phyloP scores from a whole-genome alignment of 1,284 basidiomycete genomes.

The Amylostereum areolatum region DNA sequence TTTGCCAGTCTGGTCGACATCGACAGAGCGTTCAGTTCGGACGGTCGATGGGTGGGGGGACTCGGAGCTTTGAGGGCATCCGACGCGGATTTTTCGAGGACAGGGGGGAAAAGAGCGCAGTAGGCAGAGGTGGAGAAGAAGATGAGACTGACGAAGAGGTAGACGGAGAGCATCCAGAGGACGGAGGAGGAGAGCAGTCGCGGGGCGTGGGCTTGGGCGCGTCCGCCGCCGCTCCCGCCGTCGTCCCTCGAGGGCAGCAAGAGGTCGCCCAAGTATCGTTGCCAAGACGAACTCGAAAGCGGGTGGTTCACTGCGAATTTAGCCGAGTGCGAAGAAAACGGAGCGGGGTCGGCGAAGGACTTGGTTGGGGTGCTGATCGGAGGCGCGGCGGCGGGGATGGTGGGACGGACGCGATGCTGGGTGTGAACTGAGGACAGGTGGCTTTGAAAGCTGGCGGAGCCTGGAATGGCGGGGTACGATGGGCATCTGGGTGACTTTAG shows the following conservation, averaged over 20 bases:
- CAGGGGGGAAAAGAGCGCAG: background rate
- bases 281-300: conserved; percentile 1
- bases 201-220: conserved; percentile 16
- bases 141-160: conserved; percentile 34
- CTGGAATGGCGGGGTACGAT: conserved; percentile 11
- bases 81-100: conserved; percentile 10
- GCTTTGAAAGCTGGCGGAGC: conserved; percentile 38
- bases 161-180: conserved; percentile 29
- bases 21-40: conserved; percentile 17
- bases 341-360: conserved; percentile 3
- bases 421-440: conserved; percentile 37
- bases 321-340: background rate
- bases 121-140: conserved; percentile 28
- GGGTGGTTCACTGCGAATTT: background rate
- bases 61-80: background rate
- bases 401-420: conserved; percentile 33
- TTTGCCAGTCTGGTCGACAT: conserved; percentile 22
- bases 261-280: conserved; percentile 5
- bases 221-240: too few species aligned
- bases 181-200: conserved; percentile 12
- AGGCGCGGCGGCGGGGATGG: conserved; percentile 13
- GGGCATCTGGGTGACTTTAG: too few species aligned
- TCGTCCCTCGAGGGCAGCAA: too few species aligned
- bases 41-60: conserved; percentile 3
- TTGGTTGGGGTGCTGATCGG: conserved; percentile 10